A percentile compares a stretch with the other conserved stretches of the same genome.
Conservation (phyloP, 441 rosid species). For the Brassica hybrid region DNA sequence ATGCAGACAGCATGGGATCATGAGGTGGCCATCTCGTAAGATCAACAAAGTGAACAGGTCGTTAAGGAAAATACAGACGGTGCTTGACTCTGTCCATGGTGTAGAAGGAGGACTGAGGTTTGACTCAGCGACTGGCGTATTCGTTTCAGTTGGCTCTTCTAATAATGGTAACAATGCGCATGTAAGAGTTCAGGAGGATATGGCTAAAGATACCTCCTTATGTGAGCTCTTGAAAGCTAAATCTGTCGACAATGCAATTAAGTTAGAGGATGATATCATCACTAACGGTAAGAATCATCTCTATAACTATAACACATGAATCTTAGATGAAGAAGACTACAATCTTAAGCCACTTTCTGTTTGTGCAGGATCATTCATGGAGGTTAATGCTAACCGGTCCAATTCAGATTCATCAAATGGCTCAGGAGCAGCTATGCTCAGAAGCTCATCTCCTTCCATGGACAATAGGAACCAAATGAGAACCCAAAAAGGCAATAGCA, state of each 20-base stretch:
- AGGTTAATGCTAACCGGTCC: slow-evolving; percentile 43
- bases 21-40: slow-evolving; percentile 95
- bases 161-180: slow-evolving; percentile 38
- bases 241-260: slow-evolving; percentile 34
- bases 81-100: slow-evolving; percentile 87
- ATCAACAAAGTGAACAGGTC: slow-evolving; percentile 91
- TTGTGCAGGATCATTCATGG: slow-evolving; percentile 43
- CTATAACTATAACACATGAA: not conserved
- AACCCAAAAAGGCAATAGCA: slow-evolving; percentile 33
- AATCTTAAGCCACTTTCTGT: slow-evolving; percentile 32
- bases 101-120: slow-evolving; percentile 79
- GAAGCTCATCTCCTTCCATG: slow-evolving; percentile 60
- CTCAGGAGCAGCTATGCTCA: slow-evolving; percentile 58
- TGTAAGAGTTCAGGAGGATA: slow-evolving; percentile 37
- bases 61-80: slow-evolving; percentile 74
- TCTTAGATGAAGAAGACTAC: slow-evolving; percentile 13
- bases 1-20: slow-evolving; percentile 93
- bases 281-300: slow-evolving; percentile 31
- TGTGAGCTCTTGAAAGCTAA: slow-evolving; percentile 42
- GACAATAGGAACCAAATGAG: slow-evolving; percentile 52
- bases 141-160: slow-evolving; percentile 59
- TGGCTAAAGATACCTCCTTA: slow-evolving; percentile 52
- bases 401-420: slow-evolving; percentile 64
- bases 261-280: slow-evolving; percentile 29
- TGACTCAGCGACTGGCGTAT: slow-evolving; percentile 65